Conservation (phyloP, 2,329 filamentous ascomycete genomes). For the Setomelanomma holmii region DNA sequence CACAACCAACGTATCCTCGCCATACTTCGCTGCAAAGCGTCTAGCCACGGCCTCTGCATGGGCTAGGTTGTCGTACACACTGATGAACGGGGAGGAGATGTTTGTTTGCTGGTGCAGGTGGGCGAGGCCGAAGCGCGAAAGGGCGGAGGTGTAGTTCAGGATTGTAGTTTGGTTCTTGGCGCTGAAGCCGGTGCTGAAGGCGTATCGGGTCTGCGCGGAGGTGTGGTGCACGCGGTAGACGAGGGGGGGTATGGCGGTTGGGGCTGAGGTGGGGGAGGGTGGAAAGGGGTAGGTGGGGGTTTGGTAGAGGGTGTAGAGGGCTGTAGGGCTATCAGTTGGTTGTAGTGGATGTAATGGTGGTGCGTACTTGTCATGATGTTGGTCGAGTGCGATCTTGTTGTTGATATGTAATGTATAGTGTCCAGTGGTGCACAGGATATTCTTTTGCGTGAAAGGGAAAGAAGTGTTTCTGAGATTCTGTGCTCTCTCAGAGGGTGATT, state of each 20-base stretch:
- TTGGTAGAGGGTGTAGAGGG: slow-evolving; percentile 13
- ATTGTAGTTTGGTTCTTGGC: slow-evolving; percentile 47
- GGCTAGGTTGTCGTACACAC: slow-evolving; percentile 34
- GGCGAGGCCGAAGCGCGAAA: slow-evolving; percentile 37
- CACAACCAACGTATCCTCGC: slow-evolving; percentile 34
- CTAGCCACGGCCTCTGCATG: slow-evolving; percentile 40
- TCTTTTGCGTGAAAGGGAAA: too few relatives aligned
- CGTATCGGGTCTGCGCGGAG: slow-evolving; percentile 39
- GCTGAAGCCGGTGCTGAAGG: slow-evolving; percentile 39
- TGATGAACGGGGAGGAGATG: slow-evolving; percentile 44
- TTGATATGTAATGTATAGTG: too few relatives aligned
- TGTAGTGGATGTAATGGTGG: not conserved
- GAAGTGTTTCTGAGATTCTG: too few relatives aligned
- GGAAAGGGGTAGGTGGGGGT: slow-evolving; percentile 3
- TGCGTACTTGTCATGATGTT: slow-evolving; percentile 22
- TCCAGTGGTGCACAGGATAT: too few relatives aligned
- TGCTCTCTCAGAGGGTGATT: too few relatives aligned
- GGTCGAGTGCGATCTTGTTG: too few relatives aligned
- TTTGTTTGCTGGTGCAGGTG: slow-evolving; percentile 44
- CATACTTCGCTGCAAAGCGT: slow-evolving; percentile 23
- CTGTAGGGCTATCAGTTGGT: slow-evolving; percentile 4
- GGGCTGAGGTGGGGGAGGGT: slow-evolving; percentile 12
- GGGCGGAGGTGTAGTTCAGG: slow-evolving; percentile 28
- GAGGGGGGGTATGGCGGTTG: slow-evolving; percentile 30
- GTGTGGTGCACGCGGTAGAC: slow-evolving; percentile 43